Conservation (phyloP, 306 rosid genomes). For the Nissolia schottii region DNA sequence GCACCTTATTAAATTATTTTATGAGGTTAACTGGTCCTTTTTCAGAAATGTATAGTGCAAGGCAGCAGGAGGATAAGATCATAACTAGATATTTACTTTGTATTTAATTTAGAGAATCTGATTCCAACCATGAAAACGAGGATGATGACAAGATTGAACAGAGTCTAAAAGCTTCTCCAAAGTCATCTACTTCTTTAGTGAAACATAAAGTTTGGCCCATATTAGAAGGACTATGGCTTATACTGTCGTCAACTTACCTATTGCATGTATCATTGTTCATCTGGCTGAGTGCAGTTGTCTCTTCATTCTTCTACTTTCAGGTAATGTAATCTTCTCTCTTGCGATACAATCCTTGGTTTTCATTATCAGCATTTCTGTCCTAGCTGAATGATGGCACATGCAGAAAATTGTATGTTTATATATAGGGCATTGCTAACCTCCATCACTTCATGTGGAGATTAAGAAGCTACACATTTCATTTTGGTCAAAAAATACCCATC, state of each 20-base stretch:
- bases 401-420: background rate
- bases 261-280: constrained; percentile 72
- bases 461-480: too few relatives aligned
- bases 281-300: constrained; percentile 90
- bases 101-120: constrained; percentile 52
- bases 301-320: constrained; percentile 96
- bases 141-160: constrained; percentile 32
- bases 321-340: constrained; percentile 34
- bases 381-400: background rate
- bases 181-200: constrained; percentile 35
- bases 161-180: constrained; percentile 42
- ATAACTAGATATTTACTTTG: constrained; percentile 18
- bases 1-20: constrained; percentile 5
- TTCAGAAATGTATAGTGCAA: background rate
- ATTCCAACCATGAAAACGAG: constrained; percentile 37
- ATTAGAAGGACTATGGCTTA: constrained; percentile 82
- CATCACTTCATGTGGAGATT: too few relatives aligned
- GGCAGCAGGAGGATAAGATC: background rate
- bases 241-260: constrained; percentile 79
- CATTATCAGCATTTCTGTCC: background rate
- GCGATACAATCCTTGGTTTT: constrained; percentile 7
- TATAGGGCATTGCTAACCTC: too few relatives aligned
- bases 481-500: too few relatives aligned
- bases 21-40: background rate
- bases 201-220: constrained; percentile 71